Conservation (phyloP, 2,329 filamentous ascomycete genomes). For the Venturia carpophila region DNA sequence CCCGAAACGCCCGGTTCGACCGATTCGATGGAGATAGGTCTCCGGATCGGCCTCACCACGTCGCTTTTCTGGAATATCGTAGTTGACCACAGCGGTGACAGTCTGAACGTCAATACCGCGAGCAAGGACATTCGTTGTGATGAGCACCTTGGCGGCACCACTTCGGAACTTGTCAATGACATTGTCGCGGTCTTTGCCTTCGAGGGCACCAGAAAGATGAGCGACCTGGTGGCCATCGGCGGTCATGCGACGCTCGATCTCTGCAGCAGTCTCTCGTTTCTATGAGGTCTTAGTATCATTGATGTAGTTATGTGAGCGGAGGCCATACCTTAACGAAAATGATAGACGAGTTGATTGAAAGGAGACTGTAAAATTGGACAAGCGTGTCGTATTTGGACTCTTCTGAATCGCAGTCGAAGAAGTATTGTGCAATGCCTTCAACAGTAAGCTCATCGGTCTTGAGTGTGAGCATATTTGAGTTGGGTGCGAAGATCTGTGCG, state of each 20-base stretch:
- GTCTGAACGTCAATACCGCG: conserved; percentile 89
- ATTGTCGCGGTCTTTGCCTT: conserved; percentile 72
- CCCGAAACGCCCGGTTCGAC: conserved; percentile 91
- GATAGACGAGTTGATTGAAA: conserved; percentile 95
- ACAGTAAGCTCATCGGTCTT: conserved; percentile 89
- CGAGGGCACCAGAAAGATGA: conserved; percentile 79
- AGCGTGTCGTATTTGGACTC: conserved; percentile 80
- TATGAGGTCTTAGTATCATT: conserved; percentile 30
- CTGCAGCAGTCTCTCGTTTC: conserved; percentile 76
- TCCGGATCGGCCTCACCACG: conserved; percentile 75
- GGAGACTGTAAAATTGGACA: conserved; percentile 87
- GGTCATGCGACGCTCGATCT: conserved; percentile 80
- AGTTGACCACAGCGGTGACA: conserved; percentile 98
- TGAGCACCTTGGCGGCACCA: conserved; percentile 87
- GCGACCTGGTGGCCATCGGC: conserved; percentile 87
- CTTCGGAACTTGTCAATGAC: conserved; percentile 81
- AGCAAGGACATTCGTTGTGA: conserved; percentile 93
- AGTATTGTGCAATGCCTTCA: conserved; percentile 95
- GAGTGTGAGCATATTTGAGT: conserved; percentile 78
- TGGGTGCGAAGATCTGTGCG: conserved; percentile 74
- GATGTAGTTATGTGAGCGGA: not conserved
- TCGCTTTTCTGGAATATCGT: conserved; percentile 50
- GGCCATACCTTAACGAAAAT: conserved; percentile 81
- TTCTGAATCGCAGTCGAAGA: conserved; percentile 81
- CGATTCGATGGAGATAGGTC: conserved; percentile 96